phyloP scores from a whole-genome alignment of 345 rosid genomes.

The Schrenkiella parvula region DNA sequence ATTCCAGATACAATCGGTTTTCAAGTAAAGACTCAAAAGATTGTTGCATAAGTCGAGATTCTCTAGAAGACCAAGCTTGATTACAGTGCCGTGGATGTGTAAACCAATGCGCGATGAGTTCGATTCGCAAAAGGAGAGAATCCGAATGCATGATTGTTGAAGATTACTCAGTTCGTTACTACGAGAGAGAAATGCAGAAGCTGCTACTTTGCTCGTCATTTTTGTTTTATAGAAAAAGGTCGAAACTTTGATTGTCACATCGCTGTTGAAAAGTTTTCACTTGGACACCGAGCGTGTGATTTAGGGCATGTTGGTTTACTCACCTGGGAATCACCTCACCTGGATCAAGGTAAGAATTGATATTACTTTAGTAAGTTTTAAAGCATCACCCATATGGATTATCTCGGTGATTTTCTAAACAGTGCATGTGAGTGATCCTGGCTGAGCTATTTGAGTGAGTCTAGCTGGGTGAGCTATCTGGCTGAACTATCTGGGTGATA shows the following conservation, averaged over 20 bases:
- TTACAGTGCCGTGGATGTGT: slow-evolving; percentile 51
- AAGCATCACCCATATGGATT: too few species aligned
- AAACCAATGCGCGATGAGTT: slow-evolving; percentile 40
- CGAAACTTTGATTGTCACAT: slow-evolving; percentile 1
- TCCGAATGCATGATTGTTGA: slow-evolving; percentile 41
- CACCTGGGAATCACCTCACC: too few species aligned
- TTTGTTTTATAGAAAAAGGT: neutral
- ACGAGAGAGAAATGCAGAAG: slow-evolving; percentile 23
- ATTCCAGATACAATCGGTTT: slow-evolving; percentile 33
- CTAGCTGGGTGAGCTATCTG: too few species aligned
- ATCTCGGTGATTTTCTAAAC: too few species aligned
- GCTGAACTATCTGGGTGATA: too few species aligned
- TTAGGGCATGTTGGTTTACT: too few species aligned
- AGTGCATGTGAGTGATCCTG: too few species aligned
- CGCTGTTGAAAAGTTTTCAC: neutral
- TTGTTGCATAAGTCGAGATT: slow-evolving; percentile 55
- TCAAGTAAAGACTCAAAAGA: slow-evolving; percentile 46
- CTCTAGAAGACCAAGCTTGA: slow-evolving; percentile 47
- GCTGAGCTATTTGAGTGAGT: too few species aligned
- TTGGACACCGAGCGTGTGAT: neutral
- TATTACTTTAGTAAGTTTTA: too few species aligned
- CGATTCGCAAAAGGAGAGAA: slow-evolving; percentile 50
- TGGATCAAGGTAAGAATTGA: too few species aligned
- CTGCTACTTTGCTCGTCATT: slow-evolving; percentile 21
- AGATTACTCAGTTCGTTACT: slow-evolving; percentile 28